Percentiles rank a stretch among this genome's conserved stretches.
Evolutionary conservation across 2,329 filamentous ascomycete genomes (phyloP).

Genomic region (Cladosporium austrohemisphaericum): DNA sequence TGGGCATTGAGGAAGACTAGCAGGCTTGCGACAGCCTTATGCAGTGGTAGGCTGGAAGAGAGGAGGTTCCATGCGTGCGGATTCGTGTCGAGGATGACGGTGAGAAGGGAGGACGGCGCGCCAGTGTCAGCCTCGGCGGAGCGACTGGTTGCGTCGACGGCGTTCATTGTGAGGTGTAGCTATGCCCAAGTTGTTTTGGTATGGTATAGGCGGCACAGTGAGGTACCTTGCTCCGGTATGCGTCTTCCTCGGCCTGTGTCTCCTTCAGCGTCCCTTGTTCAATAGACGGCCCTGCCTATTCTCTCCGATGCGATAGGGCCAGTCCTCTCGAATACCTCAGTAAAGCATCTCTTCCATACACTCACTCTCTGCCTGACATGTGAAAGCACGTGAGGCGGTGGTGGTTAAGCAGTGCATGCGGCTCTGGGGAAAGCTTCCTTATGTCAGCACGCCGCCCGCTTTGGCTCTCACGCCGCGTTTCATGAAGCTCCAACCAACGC

Average conservation of each 20-base stretch:
- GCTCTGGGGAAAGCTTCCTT: slow-evolving; percentile 1
- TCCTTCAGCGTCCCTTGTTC: too few species aligned
- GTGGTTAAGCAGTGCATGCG: too few species aligned
- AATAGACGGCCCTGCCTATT: too few species aligned
- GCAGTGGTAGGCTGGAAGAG: slow-evolving; percentile 69
- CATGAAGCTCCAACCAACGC: slow-evolving; percentile 9
- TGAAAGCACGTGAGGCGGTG: slow-evolving; percentile 4
- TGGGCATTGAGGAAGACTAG: slow-evolving; percentile 97
- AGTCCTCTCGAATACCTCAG: too few species aligned
- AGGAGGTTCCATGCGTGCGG: slow-evolving; percentile 88
- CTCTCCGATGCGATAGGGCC: too few species aligned
- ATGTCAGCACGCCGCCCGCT: background rate
- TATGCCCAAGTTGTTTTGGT: too few species aligned
- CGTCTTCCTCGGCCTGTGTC: too few species aligned
- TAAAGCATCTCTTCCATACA: too few species aligned
- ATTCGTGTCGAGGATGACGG: slow-evolving; percentile 92
- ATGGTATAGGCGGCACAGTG: too few species aligned
- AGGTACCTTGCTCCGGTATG: too few species aligned
- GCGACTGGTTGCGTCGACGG: slow-evolving; percentile 57
- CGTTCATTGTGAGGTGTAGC: slow-evolving; percentile 59
- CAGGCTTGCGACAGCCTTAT: slow-evolving; percentile 79
- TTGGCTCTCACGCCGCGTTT: slow-evolving; percentile 6
- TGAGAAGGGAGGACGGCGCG: slow-evolving; percentile 72
- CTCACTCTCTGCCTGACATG: too few species aligned
- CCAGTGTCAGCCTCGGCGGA: slow-evolving; percentile 31